phyloP scores from a whole-genome alignment of 2,329 filamentous ascomycete genomes.

The Neospermospora avenae region DNA sequence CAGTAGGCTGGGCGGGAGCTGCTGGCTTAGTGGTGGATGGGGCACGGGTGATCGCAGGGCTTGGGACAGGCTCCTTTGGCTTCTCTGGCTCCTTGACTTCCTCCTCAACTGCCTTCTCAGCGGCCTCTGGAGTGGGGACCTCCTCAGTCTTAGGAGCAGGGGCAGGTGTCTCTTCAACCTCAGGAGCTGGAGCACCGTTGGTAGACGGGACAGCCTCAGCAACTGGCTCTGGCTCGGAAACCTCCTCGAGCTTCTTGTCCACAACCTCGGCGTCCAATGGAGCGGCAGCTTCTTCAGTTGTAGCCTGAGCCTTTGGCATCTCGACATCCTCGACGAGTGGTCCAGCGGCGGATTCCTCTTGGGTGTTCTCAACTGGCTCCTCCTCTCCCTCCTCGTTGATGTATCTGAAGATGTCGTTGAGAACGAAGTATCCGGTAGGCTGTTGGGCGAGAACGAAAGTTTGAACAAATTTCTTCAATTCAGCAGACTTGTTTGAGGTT shows the following conservation, averaged over 20 bases:
- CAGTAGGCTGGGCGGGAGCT: conserved; percentile 50
- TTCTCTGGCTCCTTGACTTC: conserved; percentile 58
- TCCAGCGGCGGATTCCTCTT: conserved; percentile 29
- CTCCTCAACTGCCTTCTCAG: conserved; percentile 53
- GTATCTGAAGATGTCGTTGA: conserved; percentile 97
- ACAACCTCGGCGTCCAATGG: conserved; percentile 51
- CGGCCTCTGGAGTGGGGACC: conserved; percentile 44
- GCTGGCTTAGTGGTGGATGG: conserved; percentile 39
- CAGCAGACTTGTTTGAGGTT: conserved; percentile 88
- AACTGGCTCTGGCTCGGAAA: conserved; percentile 39
- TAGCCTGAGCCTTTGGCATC: conserved; percentile 33
- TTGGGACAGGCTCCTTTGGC: conserved; percentile 61
- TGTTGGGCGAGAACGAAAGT: conserved; percentile 96
- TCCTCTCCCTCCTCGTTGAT: conserved; percentile 82
- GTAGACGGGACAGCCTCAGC: conserved; percentile 40
- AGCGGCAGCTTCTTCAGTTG: conserved; percentile 37
- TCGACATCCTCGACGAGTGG: conserved; percentile 33
- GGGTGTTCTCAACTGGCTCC: conserved; percentile 49
- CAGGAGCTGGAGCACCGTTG: conserved; percentile 39
- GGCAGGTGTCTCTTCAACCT: conserved; percentile 36
- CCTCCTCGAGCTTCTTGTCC: conserved; percentile 74
- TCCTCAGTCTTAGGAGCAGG: conserved; percentile 34
- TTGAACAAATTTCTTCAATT: conserved; percentile 95
- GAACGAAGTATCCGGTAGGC: conserved; percentile 94
- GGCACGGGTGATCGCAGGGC: conserved; percentile 46